These are phyloP conservation scores for Trapa bicornis DNA, from an alignment of 345 rosid species.

Conservation along the genomic window DNA sequence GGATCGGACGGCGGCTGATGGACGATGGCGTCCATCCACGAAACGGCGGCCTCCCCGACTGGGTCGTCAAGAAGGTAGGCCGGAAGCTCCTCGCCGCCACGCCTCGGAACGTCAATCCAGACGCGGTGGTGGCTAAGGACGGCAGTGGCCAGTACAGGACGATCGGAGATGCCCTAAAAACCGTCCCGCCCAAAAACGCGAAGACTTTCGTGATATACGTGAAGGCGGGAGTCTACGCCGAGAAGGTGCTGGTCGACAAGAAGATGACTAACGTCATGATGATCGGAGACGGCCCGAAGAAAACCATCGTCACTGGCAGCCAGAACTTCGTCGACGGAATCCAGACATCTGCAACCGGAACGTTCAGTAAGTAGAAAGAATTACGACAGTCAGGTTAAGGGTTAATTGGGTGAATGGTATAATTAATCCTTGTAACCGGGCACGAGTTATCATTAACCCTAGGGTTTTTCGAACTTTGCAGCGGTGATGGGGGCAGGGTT, in stretches of 20 bases:
- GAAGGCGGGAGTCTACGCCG: constrained; percentile 59
- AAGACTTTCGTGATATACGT: constrained; percentile 43
- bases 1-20: constrained; percentile 23
- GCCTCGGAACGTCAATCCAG: constrained; percentile 21
- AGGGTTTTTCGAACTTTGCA: constrained; percentile 9
- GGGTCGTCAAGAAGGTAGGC: constrained; percentile 25
- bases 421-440: too few relatives aligned
- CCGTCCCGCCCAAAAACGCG: constrained; percentile 24
- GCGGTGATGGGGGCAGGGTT: constrained; percentile 35
- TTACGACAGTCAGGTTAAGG: neutral
- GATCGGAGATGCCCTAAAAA: constrained; percentile 39
- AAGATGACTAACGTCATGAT: constrained; percentile 28
- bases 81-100: constrained; percentile 25
- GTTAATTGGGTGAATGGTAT: too few relatives aligned
- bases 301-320: constrained; percentile 51
- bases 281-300: constrained; percentile 62
- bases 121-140: constrained; percentile 53
- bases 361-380: constrained; percentile 33
- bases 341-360: constrained; percentile 39
- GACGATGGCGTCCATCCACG: constrained; percentile 7
- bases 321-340: constrained; percentile 32
- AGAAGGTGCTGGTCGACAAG: constrained; percentile 28
- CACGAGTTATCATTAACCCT: too few relatives aligned
- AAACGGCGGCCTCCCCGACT: constrained; percentile 21
- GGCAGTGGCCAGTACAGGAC: constrained; percentile 58